Percentiles rank a stretch among this genome's conserved stretches.
Evolutionary conservation across 2,329 filamentous ascomycete species (phyloP).

Genomic region (Metarhizium rileyi): DNA sequence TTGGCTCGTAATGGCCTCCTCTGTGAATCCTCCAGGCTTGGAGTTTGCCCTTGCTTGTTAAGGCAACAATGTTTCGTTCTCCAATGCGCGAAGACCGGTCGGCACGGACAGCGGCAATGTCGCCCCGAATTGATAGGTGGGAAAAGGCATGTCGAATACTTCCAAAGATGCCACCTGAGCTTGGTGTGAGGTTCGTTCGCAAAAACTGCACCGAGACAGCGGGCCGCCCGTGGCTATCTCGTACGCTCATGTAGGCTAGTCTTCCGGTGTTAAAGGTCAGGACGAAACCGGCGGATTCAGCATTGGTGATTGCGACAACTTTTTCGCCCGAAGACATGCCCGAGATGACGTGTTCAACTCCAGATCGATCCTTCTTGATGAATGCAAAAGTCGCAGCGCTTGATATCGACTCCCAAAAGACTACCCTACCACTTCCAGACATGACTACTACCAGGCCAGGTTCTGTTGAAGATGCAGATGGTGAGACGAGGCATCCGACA

Average conservation of each 20-base stretch:
- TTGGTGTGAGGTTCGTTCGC: slow-evolving; percentile 47
- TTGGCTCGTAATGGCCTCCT: slow-evolving; percentile 69
- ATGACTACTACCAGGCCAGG: slow-evolving; percentile 82
- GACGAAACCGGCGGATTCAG: slow-evolving; percentile 78
- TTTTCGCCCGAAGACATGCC: slow-evolving; percentile 72
- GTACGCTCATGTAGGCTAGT: slow-evolving; percentile 74
- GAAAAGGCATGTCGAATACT: slow-evolving; percentile 70
- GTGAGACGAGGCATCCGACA: slow-evolving; percentile 71
- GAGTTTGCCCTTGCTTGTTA: slow-evolving; percentile 66
- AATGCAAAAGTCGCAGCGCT: slow-evolving; percentile 77
- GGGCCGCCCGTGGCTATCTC: slow-evolving; percentile 80
- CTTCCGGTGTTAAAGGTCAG: slow-evolving; percentile 78
- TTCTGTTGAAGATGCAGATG: slow-evolving; percentile 66
- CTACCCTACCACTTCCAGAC: slow-evolving; percentile 72
- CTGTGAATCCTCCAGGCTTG: slow-evolving; percentile 86
- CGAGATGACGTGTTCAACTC: slow-evolving; percentile 64
- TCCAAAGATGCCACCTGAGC: slow-evolving; percentile 62
- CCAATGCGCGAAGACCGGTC: slow-evolving; percentile 64
- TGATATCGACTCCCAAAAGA: slow-evolving; percentile 93
- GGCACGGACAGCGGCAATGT: slow-evolving; percentile 71
- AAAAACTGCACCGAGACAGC: slow-evolving; percentile 71
- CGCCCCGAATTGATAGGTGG: slow-evolving; percentile 59
- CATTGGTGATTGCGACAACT: slow-evolving; percentile 67
- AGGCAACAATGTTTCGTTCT: slow-evolving; percentile 74
- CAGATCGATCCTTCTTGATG: slow-evolving; percentile 70